These are phyloP conservation scores for Turnera subulata DNA, from an alignment of 345 rosid species.

Conservation along the genomic window DNA sequence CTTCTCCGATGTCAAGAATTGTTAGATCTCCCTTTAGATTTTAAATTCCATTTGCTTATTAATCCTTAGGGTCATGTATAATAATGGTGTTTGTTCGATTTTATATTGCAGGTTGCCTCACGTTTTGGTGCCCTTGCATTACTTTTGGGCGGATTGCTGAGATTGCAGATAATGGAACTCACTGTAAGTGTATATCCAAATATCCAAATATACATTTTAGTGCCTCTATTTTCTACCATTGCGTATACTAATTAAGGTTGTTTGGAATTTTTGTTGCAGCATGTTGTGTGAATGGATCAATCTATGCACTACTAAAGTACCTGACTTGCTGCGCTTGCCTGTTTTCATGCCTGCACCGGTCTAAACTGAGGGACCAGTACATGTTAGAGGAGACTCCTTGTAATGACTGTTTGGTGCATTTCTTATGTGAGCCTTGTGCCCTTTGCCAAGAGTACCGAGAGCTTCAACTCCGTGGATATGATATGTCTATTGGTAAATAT, in stretches of 20 bases:
- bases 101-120: slow-evolving; percentile 13
- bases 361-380: slow-evolving; percentile 25
- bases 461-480: slow-evolving; percentile 39
- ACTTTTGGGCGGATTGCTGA: slow-evolving; percentile 25
- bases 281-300: slow-evolving; percentile 22
- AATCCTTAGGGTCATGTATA: background rate
- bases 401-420: slow-evolving; percentile 20
- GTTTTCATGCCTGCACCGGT: too few relatives aligned
- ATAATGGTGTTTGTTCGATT: background rate
- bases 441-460: slow-evolving; percentile 36
- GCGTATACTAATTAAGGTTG: too few relatives aligned
- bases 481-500: slow-evolving; percentile 27
- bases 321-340: slow-evolving; percentile 8
- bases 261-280: too few relatives aligned
- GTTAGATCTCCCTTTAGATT: slow-evolving; percentile 8
- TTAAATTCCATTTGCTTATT: background rate
- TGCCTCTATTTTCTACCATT: too few relatives aligned
- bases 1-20: slow-evolving; percentile 1
- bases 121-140: slow-evolving; percentile 18
- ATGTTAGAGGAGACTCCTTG: slow-evolving; percentile 17
- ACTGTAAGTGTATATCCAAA: too few relatives aligned
- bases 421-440: slow-evolving; percentile 19
- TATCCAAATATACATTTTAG: too few relatives aligned
- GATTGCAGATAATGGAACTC: too few relatives aligned
- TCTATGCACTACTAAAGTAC: slow-evolving; percentile 10